Evolutionary conservation across 1,284 basidiomycete species (phyloP).

Genomic region (Naganishia sp.): DNA sequence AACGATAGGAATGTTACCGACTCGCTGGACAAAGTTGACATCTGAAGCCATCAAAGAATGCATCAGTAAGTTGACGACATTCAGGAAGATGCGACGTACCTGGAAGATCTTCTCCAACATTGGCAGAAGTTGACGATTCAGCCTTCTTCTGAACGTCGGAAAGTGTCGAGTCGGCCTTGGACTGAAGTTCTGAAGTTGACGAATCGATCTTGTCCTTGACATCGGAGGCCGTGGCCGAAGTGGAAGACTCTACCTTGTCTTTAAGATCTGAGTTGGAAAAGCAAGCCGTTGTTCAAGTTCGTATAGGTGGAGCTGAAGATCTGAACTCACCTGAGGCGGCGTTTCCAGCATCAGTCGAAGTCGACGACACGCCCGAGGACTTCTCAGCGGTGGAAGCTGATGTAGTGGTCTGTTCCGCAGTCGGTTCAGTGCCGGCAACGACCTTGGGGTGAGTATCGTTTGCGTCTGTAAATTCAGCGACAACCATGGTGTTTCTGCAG

Average conservation of each 20-base stretch:
- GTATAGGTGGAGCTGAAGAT: no score
- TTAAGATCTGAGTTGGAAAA: no score
- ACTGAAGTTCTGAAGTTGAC: no score
- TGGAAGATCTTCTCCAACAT: neutral
- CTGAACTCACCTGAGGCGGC: no score
- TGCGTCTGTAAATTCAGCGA: conserved; percentile 22
- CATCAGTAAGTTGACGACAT: neutral
- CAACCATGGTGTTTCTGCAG: conserved; percentile 1
- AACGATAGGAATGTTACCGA: conserved; percentile 50
- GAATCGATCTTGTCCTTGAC: no score
- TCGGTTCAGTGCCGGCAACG: conserved; percentile 8
- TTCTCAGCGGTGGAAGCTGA: neutral
- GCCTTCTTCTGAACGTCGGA: neutral
- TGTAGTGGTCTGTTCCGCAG: neutral
- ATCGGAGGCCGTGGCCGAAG: no score
- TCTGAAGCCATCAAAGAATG: conserved; percentile 34
- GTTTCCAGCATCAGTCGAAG: no score
- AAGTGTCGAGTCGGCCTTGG: no score
- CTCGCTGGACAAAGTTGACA: conserved; percentile 51
- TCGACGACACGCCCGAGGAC: neutral
- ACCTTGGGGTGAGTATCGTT: conserved; percentile 10
- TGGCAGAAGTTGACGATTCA: neutral
- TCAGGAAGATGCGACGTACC: neutral
- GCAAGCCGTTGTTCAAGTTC: no score
- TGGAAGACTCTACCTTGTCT: no score